These are phyloP conservation scores for Suillus placidus DNA, from an alignment of 768 basidiomycete genomes.

Conservation along the genomic window DNA sequence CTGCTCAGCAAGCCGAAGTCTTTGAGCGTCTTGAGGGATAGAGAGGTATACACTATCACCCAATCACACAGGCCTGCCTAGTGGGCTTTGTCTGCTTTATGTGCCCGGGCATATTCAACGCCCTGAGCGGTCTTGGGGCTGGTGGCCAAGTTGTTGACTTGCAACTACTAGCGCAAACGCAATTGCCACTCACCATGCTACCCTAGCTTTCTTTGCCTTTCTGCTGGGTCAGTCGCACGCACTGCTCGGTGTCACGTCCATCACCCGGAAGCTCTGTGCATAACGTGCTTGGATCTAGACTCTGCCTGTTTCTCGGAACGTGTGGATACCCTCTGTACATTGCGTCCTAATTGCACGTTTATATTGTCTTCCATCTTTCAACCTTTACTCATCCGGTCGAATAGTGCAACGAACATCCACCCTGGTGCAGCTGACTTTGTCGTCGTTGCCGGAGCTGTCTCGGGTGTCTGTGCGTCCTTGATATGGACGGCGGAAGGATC, in stretches of 20 bases:
- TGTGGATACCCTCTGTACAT: constrained; percentile 78
- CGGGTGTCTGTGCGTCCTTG: constrained; percentile 73
- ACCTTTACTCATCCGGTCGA: constrained; percentile 18
- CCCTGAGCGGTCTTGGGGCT: constrained; percentile 71
- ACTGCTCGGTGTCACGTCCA: background rate
- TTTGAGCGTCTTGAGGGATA: constrained; percentile 49
- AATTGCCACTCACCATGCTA: constrained; percentile 66
- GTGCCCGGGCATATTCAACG: constrained; percentile 66
- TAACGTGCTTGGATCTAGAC: constrained; percentile 75
- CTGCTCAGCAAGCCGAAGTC: constrained; percentile 24
- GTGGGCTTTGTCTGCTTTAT: constrained; percentile 59
- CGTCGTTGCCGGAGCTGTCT: constrained; percentile 70
- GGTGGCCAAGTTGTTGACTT: constrained; percentile 70
- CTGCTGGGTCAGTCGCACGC: constrained; percentile 56
- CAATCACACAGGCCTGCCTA: constrained; percentile 53
- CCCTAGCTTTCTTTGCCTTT: constrained; percentile 65
- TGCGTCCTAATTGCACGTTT: constrained; percentile 65
- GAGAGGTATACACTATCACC: constrained; percentile 55
- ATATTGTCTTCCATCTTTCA: background rate
- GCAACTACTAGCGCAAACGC: constrained; percentile 67
- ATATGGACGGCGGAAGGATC: constrained; percentile 87
- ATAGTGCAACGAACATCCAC: constrained; percentile 73
- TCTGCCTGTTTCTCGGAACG: constrained; percentile 76
- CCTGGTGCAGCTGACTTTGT: constrained; percentile 61
- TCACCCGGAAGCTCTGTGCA: constrained; percentile 64